These are phyloP conservation scores for Fragaria vesca DNA, from an alignment of 306 rosid species.

Conservation along the genomic window DNA sequence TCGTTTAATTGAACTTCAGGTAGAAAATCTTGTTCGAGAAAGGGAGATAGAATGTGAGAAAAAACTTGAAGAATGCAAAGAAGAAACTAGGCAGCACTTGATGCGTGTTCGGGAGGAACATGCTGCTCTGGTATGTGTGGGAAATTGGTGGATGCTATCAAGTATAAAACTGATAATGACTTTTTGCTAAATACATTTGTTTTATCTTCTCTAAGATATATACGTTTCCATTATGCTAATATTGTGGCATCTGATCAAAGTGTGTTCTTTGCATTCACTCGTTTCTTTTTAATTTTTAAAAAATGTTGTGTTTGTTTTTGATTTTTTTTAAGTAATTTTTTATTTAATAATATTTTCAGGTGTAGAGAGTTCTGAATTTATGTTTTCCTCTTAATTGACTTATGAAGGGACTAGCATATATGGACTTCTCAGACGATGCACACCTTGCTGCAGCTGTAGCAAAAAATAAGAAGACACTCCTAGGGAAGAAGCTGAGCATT, in stretches of 20 bases:
- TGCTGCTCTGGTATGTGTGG: constrained; percentile 52
- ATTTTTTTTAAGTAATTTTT: background rate
- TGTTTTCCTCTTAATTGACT: background rate
- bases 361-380: background rate
- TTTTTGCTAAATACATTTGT: background rate
- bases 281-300: background rate
- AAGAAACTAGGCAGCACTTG: constrained; percentile 67
- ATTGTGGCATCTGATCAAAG: background rate
- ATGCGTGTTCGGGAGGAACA: constrained; percentile 66
- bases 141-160: constrained; percentile 21
- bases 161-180: constrained; percentile 13
- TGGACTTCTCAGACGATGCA: constrained; percentile 73
- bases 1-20: constrained; percentile 54
- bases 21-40: constrained; percentile 57
- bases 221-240: background rate
- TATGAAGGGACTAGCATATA: constrained; percentile 84
- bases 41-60: constrained; percentile 51
- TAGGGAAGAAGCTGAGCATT: constrained; percentile 79
- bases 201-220: background rate
- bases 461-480: constrained; percentile 58
- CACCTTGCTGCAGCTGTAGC: constrained; percentile 81
- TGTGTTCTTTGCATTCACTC: background rate
- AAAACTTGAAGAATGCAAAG: constrained; percentile 59
- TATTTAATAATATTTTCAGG: no score
- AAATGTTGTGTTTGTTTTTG: background rate